These are phyloP conservation scores for Noccaea bulbosa DNA, from an alignment of 345 rosid species.

Conservation along the genomic window DNA sequence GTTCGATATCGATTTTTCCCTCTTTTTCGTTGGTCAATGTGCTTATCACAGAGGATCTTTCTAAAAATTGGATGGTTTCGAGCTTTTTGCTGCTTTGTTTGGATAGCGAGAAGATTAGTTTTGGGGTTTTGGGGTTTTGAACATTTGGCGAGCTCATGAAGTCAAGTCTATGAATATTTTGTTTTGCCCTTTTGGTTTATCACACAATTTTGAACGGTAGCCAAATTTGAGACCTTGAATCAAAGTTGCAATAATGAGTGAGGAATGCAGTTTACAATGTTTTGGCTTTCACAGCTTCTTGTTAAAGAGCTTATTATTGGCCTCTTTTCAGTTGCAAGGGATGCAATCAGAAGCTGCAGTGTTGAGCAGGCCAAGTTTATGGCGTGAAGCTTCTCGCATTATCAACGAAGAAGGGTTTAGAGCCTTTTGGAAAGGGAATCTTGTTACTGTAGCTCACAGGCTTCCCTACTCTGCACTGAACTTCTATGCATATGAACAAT, in stretches of 20 bases:
- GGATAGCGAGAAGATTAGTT: neutral
- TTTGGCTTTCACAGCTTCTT: slow-evolving; percentile 2
- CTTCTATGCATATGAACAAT: slow-evolving; percentile 81
- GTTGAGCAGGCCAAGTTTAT: slow-evolving; percentile 64
- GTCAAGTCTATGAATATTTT: neutral
- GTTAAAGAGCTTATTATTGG: slow-evolving; percentile 14
- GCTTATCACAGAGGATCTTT: neutral
- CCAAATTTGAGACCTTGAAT: neutral
- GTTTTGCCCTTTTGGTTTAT: slow-evolving; percentile 1
- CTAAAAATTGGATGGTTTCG: neutral
- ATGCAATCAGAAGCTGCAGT: slow-evolving; percentile 82
- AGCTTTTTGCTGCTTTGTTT: slow-evolving; percentile 16
- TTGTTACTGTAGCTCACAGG: slow-evolving; percentile 91
- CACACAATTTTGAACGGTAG: slow-evolving; percentile 6
- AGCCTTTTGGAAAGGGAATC: slow-evolving; percentile 97
- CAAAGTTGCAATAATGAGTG: no score
- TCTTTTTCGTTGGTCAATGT: neutral
- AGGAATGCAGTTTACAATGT: neutral
- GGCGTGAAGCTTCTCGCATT: slow-evolving; percentile 86
- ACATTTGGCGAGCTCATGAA: neutral
- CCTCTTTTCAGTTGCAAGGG: slow-evolving; percentile 92
- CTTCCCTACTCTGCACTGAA: slow-evolving; percentile 84
- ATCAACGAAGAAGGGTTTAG: slow-evolving; percentile 83
- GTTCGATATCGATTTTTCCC: neutral
- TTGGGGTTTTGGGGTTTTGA: neutral